Evolutionary conservation across 2,329 filamentous ascomycete genomes (phyloP).

Genomic region (Beauveria australis): DNA sequence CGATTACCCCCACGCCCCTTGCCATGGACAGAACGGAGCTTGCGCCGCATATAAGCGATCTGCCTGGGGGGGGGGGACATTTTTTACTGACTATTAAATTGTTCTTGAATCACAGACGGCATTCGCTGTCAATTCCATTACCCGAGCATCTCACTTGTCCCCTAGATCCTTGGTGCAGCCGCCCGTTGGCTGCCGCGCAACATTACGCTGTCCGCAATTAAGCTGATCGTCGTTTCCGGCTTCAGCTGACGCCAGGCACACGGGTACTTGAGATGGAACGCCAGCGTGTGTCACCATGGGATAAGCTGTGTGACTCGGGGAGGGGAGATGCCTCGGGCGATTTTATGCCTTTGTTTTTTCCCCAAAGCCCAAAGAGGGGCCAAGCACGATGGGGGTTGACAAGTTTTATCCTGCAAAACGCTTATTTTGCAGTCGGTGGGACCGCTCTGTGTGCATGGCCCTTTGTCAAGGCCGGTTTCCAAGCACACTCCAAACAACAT

Average conservation of each 20-base stretch:
- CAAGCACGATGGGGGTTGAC: background rate
- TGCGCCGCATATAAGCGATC: background rate
- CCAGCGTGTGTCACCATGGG: background rate
- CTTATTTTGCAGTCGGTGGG: background rate
- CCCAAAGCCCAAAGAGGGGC: background rate
- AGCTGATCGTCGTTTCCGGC: background rate
- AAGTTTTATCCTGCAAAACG: background rate
- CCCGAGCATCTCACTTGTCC: background rate
- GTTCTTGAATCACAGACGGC: too few relatives aligned
- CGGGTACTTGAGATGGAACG: conserved; percentile 7
- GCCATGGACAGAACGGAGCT: background rate
- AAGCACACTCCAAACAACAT: too few relatives aligned
- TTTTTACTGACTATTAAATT: too few relatives aligned
- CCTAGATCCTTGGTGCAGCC: background rate
- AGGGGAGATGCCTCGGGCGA: background rate
- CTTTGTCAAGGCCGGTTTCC: background rate
- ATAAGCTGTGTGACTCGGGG: background rate
- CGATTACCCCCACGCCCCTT: background rate
- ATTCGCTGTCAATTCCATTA: too few relatives aligned
- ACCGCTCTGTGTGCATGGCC: background rate
- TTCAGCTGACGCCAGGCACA: background rate
- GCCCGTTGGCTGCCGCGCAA: too few relatives aligned
- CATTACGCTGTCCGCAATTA: too few relatives aligned
- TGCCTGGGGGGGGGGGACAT: background rate
- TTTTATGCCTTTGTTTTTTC: background rate